Base-by-base conservation (phyloP, 139 green algal species). In the Coelastrella sp. region DNA sequence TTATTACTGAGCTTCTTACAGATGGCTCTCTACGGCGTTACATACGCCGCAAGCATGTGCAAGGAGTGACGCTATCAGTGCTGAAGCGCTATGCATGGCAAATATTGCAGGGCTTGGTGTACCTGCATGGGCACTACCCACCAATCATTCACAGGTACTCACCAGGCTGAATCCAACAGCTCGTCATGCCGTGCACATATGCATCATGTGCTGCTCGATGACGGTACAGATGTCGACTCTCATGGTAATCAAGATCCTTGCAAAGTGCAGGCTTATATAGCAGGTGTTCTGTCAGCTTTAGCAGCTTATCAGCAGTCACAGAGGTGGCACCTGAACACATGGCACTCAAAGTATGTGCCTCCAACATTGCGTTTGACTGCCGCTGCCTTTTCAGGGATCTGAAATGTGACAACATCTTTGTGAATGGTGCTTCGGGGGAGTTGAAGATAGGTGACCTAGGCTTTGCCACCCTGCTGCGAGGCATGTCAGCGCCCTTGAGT, bases 381-480 rank as follows among this genome's bases (percentile, higher is more conserved):
- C 35, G 41, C 41, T 79, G 32, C 40, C n/a, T n/a, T 25, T 60
- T n/a, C 84, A 86, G 84, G 27, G 93, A 97, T 81, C 88, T 97
- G 50, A 98, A 97, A 85, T 96, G 91, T 78, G 92, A 95, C 88
- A 98, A 98, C 89, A 95, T 98, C 74, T 98, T 98, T 89, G 93
- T 98, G 80, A 97, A 98, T 90, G 91, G 95, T 45, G 93, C 96
- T 37, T 93, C 94, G 25, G 97, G 97, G n/a, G 89, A 97, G 81
- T 90, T 99, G 30, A 99, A 99, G 90, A 99, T 99, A 85, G 97
- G 97, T 1, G 97, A 99, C 89, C 92, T 99, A 57, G 97, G 97
- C 0, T 93, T 99, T 68, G 96, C 97, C 51, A 98, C 96, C 0
- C 90, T 99, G 79, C 90, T 96, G 51, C 86, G 94, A 2, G 92